These are phyloP conservation scores for Pseudoperonospora humuli DNA, from an alignment of 352 stramenopile species.

Conservation along the genomic window DNA sequence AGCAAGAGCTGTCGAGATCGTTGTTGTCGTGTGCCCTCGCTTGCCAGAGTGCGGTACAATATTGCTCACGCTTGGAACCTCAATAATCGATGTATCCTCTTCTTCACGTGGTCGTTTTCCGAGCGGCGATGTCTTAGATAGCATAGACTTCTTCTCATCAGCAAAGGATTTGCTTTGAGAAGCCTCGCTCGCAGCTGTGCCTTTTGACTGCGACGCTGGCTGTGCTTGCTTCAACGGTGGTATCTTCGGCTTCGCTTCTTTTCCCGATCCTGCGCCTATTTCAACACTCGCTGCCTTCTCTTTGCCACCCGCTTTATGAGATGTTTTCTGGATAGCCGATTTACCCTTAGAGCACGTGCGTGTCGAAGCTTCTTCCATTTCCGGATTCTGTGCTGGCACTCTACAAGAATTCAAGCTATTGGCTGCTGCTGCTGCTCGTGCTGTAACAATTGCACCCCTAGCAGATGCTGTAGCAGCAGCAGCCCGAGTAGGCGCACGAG, in stretches of 20 bases:
- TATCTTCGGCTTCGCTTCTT: constrained; percentile 11
- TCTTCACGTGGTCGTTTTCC: constrained; percentile 33
- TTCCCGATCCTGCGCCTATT: not conserved
- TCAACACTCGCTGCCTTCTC: constrained; percentile 3
- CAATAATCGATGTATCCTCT: constrained; percentile 30
- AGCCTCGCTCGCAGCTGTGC: constrained; percentile 3
- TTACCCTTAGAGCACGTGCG: constrained; percentile 1
- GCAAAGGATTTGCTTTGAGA: constrained; percentile 1
- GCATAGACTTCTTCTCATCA: not conserved
- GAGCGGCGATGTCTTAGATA: not conserved
- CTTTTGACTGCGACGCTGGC: not conserved
- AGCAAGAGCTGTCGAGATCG: constrained; percentile 41
- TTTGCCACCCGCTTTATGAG: constrained; percentile 13
- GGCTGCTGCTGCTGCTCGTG: not conserved
- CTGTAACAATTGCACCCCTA: not conserved
- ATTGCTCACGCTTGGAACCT: constrained; percentile 32
- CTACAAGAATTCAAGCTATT: not conserved
- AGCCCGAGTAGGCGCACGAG: not conserved
- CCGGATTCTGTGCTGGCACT: constrained; percentile 24
- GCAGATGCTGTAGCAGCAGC: not conserved
- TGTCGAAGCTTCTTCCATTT: constrained; percentile 17
- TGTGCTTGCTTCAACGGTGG: constrained; percentile 3
- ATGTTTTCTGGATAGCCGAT: constrained; percentile 11
- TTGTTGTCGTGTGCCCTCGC: constrained; percentile 29
- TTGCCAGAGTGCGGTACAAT: constrained; percentile 43